Percentiles rank a stretch among this genome's conserved stretches.
Conservation (phyloP, 768 basidiomycete genomes). For the Rhodotorula kratochvilovae region DNA sequence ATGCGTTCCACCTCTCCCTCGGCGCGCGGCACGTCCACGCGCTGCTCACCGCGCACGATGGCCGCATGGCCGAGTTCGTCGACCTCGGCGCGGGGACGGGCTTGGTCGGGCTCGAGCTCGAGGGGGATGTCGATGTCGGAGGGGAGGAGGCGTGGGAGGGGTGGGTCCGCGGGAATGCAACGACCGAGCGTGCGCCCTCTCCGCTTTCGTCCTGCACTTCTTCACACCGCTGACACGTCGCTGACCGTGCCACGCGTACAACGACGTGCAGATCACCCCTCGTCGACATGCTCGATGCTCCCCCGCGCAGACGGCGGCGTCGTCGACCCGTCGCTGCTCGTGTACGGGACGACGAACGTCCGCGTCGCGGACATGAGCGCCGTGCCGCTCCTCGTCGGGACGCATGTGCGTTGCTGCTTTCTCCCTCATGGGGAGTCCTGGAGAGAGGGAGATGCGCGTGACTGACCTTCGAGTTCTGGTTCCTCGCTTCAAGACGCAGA, state of each 20-base stretch:
- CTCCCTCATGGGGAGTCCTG: no score
- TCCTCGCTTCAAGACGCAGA: not conserved
- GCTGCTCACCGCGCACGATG: not conserved
- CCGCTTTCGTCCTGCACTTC: not conserved
- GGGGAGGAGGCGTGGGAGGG: constrained; percentile 6
- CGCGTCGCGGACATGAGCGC: constrained; percentile 59
- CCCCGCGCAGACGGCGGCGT: constrained; percentile 49
- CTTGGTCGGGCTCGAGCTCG: not conserved
- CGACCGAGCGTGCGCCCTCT: not conserved
- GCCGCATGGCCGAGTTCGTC: not conserved
- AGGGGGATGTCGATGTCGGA: not conserved
- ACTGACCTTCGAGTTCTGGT: not conserved
- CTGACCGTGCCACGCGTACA: not conserved
- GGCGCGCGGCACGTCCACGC: not conserved
- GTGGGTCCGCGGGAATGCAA: not conserved
- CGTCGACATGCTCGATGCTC: constrained; percentile 58
- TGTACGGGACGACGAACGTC: constrained; percentile 60
- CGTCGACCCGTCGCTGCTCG: constrained; percentile 57
- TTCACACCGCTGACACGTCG: no score
- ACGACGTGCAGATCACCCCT: constrained; percentile 10
- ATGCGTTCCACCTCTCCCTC: constrained; percentile 4
- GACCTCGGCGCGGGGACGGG: not conserved
- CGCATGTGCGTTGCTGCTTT: constrained; percentile 4
- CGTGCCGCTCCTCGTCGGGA: constrained; percentile 11
- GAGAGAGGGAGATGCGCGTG: not conserved